Base-by-base conservation (phyloP, 1,284 basidiomycete genomes). In the Ganoderma resinaceum region DNA sequence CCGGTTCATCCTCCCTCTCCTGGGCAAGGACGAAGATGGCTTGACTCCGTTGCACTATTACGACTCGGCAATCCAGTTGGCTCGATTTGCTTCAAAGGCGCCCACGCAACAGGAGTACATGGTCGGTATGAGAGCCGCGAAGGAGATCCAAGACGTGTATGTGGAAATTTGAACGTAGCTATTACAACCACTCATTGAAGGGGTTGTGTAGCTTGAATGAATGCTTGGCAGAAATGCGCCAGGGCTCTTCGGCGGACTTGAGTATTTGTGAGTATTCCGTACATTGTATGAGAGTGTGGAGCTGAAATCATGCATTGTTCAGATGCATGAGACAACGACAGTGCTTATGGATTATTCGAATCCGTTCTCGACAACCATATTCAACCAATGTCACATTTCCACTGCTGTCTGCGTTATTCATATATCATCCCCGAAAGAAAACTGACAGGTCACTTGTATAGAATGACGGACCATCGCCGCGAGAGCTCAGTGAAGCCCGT, bases 1-100 rank as follows among this genome's bases (percentile, higher is more conserved):
- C 75, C 87, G 91, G 57, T 91, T 89, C 77, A 86, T 93, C 33
- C 78, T 89, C 3, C 92, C 93, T 0, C 83, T 95, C 3, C 80
- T 94, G 26, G 82, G 85, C 23, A 81, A 81, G 68, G 88, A 91
- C 69, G 86, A 88, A 35, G 85, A 88, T 62, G 89, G 88, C 14
- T 78, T 91, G 53, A 87, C 91, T 14, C 82, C 86, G 0, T 77
- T 94, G 61, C 88, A 93, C 80, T 89, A 91, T 71, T 95, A 94
- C 75, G 91, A 92, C 70, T 87, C 89, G 58, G 89, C 90, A 1
- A 86, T 96, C 55, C 92, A 95, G 75, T 83, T 92, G n/a, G 93
- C 89, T 29, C 84, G 91, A 38, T 89, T 90, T 71, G 86, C 87
- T 0, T 82, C 84, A 2, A 79, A 82, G 60, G 92, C 94, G 73